Percentiles rank a stretch among this genome's conserved stretches.
phyloP scores from a whole-genome alignment of 2,329 filamentous ascomycete genomes.

The Parasarocladium wereldwijsianum region DNA sequence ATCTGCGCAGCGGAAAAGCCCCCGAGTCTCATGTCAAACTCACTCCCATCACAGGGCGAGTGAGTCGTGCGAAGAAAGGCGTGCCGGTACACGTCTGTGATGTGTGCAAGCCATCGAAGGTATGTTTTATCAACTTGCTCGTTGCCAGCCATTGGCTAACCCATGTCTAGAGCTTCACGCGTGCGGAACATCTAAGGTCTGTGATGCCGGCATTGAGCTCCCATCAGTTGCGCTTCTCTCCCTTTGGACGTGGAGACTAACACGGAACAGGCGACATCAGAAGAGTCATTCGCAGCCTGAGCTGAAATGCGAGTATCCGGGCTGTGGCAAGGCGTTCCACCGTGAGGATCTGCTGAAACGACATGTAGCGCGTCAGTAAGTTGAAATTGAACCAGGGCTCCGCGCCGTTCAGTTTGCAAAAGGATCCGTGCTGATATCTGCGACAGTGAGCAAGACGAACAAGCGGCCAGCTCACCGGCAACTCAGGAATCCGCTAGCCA shows the following conservation, averaged over 20 bases:
- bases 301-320: constrained; percentile 33
- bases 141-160: background rate
- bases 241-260: too few relatives aligned
- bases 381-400: too few relatives aligned
- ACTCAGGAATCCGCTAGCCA: background rate
- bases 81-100: constrained; percentile 42
- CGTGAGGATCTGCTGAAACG: constrained; percentile 44
- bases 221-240: too few relatives aligned
- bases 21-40: constrained; percentile 30
- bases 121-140: constrained; percentile 11
- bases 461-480: background rate
- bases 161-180: constrained; percentile 43
- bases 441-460: too few relatives aligned
- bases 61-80: constrained; percentile 44
- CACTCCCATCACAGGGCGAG: constrained; percentile 40
- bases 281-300: constrained; percentile 41
- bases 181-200: constrained; percentile 47
- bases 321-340: constrained; percentile 43
- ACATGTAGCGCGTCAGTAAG: constrained; percentile 36
- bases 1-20: constrained; percentile 17
- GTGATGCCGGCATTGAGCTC: constrained; percentile 8
- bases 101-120: constrained; percentile 35
- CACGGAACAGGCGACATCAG: constrained; percentile 37
- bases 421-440: too few relatives aligned
- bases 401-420: too few relatives aligned